Evolutionary conservation across 108 stramenopile species (phyloP).

Genomic region (Pseudonitzschia pungens): DNA sequence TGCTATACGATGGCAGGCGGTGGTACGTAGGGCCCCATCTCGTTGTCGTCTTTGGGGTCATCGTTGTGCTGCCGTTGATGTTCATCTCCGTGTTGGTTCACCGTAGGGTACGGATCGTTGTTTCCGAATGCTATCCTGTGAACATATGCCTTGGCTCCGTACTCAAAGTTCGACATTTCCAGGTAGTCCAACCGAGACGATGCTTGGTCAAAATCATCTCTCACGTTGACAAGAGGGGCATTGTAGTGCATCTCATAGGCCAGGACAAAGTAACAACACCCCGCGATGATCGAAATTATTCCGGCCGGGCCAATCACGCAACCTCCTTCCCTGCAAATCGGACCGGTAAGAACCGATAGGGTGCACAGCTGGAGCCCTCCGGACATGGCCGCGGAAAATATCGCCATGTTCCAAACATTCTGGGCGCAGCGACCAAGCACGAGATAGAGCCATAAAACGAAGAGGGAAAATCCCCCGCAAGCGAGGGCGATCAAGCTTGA

Average conservation of each 20-base stretch:
- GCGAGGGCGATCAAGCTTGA: constrained; percentile 28
- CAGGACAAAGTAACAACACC: constrained; percentile 39
- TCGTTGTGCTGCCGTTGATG: not conserved
- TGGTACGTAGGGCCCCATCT: not conserved
- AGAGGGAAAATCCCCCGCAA: constrained; percentile 29
- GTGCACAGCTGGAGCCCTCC: constrained; percentile 38
- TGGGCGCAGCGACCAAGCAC: constrained; percentile 38
- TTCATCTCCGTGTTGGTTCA: not conserved
- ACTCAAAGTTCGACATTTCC: constrained; percentile 31
- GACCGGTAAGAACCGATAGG: constrained; percentile 32
- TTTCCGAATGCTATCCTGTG: constrained; percentile 23
- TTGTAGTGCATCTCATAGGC: constrained; percentile 52
- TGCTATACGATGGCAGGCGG: constrained; percentile 26
- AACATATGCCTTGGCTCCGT: constrained; percentile 29
- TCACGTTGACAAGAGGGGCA: constrained; percentile 21
- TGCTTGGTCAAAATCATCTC: constrained; percentile 18
- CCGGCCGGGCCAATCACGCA: constrained; percentile 46
- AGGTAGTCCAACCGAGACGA: constrained; percentile 23
- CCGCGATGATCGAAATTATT: constrained; percentile 19
- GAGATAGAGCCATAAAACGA: constrained; percentile 51
- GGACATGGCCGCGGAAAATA: constrained; percentile 28
- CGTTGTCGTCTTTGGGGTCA: not conserved
- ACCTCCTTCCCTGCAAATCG: constrained; percentile 28
- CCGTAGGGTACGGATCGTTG: constrained; percentile 2
- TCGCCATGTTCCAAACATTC: constrained; percentile 37